Percentiles rank a stretch among this genome's conserved stretches.
Evolutionary conservation across 2,329 filamentous ascomycete genomes (phyloP).

Genomic region (Chrysoporthe deuterocubensis): DNA sequence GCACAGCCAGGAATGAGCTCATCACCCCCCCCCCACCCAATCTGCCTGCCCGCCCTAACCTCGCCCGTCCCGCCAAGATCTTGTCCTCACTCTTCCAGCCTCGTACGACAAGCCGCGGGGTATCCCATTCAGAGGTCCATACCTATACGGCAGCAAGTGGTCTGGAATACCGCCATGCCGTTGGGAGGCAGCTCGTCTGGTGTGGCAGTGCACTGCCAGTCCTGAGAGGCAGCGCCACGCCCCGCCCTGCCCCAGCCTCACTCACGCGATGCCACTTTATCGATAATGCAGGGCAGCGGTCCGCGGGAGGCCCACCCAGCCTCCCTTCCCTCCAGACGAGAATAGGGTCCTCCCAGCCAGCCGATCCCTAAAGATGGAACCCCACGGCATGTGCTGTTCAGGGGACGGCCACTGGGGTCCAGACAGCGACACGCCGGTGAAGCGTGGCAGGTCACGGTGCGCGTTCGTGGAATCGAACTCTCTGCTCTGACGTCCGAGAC

Average conservation of each 20-base stretch:
- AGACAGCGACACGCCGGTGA: slow-evolving; percentile 14
- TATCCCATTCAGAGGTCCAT: too few relatives aligned
- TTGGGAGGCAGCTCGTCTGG: slow-evolving; percentile 3
- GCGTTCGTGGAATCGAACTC: not conserved
- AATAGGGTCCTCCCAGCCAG: slow-evolving; percentile 24
- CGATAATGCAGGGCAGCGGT: slow-evolving; percentile 14
- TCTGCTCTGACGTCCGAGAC: slow-evolving; percentile 25
- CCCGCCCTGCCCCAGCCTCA: slow-evolving; percentile 19
- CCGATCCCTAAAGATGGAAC: slow-evolving; percentile 18
- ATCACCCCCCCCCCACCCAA: not conserved
- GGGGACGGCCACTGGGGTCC: slow-evolving; percentile 4
- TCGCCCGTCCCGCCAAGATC: not conserved
- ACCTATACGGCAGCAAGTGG: not conserved
- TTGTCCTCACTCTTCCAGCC: not conserved
- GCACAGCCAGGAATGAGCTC: not conserved
- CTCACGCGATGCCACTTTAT: slow-evolving; percentile 14
- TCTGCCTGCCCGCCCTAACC: not conserved
- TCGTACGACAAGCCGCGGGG: not conserved
- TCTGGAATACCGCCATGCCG: not conserved
- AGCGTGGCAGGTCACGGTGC: slow-evolving; percentile 10
- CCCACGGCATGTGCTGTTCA: slow-evolving; percentile 12
- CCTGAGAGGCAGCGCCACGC: not conserved
- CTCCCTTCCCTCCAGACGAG: slow-evolving; percentile 19
- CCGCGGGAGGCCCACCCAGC: slow-evolving; percentile 14
- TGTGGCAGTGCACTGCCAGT: slow-evolving; percentile 12